Evolutionary conservation across 768 basidiomycete genomes (phyloP).

Genomic region (Chlorophyllum brunneum): DNA sequence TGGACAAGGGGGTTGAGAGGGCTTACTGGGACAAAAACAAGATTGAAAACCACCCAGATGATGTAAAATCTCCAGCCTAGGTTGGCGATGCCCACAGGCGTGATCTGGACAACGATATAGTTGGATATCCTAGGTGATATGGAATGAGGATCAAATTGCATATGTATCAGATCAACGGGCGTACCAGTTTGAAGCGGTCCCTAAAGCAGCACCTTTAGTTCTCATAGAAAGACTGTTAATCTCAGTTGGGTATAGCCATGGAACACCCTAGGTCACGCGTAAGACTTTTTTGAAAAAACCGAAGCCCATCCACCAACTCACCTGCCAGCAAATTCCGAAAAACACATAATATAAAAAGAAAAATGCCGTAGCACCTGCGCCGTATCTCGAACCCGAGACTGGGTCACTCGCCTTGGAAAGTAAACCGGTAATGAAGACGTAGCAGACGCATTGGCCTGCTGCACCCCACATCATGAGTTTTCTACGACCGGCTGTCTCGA

Average conservation of each 20-base stretch:
- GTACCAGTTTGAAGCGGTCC: conserved; percentile 46
- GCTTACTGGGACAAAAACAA: conserved; percentile 43
- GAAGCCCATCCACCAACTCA: conserved; percentile 14
- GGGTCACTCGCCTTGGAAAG: conserved; percentile 33
- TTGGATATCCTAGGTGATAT: conserved; percentile 45
- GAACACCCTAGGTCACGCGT: conserved; percentile 33
- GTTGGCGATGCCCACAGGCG: conserved; percentile 40
- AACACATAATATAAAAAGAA: conserved; percentile 50
- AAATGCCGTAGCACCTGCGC: conserved; percentile 42
- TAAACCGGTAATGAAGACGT: conserved; percentile 38
- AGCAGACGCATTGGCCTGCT: conserved; percentile 45
- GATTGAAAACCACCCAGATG: conserved; percentile 48
- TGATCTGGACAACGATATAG: conserved; percentile 47
- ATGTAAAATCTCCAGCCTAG: conserved; percentile 48
- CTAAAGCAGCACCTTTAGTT: conserved; percentile 45
- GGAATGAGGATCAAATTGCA: background rate
- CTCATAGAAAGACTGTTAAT: conserved; percentile 49
- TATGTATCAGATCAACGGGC: background rate
- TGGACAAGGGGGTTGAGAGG: background rate
- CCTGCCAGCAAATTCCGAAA: conserved; percentile 53
- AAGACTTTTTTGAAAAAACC: background rate
- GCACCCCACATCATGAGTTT: conserved; percentile 55
- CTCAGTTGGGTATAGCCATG: conserved; percentile 49
- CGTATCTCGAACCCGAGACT: conserved; percentile 29
- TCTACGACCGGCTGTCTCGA: conserved; percentile 44